phyloP scores from a whole-genome alignment of 208 protist genomes.

The Leishmania martiniquensis region DNA sequence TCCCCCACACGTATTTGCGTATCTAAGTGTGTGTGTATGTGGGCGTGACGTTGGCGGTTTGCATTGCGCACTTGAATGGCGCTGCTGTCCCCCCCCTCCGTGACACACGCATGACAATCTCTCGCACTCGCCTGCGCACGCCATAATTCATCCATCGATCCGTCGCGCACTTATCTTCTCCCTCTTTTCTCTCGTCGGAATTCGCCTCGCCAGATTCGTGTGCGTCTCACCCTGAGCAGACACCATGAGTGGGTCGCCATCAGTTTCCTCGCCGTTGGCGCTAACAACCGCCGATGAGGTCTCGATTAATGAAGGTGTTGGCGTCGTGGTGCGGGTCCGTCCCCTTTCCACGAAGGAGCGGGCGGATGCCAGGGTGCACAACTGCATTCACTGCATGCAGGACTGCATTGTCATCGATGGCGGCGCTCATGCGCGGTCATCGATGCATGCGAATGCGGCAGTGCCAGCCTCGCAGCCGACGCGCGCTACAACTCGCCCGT shows the following conservation, averaged over 20 bases:
- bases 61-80: too few relatives aligned
- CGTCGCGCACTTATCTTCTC: not conserved
- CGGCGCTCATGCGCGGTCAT: conserved; percentile 3
- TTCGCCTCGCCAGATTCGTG: not conserved
- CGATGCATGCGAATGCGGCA: not conserved
- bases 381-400: conserved; percentile 68
- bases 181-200: too few relatives aligned
- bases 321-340: conserved; percentile 72
- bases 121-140: too few relatives aligned
- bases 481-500: conserved; percentile 29
- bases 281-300: not conserved
- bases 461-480: conserved; percentile 7
- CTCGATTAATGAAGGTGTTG: conserved; percentile 34
- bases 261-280: not conserved
- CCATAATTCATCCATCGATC: not conserved
- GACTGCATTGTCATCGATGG: conserved; percentile 62
- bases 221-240: not conserved
- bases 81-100: not conserved
- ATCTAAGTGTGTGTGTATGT: too few relatives aligned
- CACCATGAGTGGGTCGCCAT: conserved; percentile 7
- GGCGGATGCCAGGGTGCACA: conserved; percentile 60
- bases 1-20: too few relatives aligned
- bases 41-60: too few relatives aligned
- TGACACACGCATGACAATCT: too few relatives aligned
- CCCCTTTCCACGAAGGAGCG: conserved; percentile 72